Conservation (phyloP, 1,284 basidiomycete species). For the Athelia sp. region DNA sequence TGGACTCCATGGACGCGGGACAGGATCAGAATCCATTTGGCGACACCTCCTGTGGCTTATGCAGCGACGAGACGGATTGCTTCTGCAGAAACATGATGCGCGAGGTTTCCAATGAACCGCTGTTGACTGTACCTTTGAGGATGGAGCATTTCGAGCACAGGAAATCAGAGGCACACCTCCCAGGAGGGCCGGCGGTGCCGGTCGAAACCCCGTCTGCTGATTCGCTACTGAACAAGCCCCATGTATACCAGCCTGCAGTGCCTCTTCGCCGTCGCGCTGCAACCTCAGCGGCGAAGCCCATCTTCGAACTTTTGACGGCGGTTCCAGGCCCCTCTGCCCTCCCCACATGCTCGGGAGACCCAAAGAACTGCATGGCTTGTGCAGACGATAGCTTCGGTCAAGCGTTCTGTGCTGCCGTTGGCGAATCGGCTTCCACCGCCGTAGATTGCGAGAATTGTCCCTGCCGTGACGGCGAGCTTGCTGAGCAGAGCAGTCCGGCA, state of each 20-base stretch:
- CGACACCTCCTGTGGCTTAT: slow-evolving; percentile 56
- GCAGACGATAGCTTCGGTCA: slow-evolving; percentile 79
- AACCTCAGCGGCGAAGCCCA: slow-evolving; percentile 34
- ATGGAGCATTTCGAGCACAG: slow-evolving; percentile 25
- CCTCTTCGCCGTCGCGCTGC: slow-evolving; percentile 58
- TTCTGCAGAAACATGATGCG: slow-evolving; percentile 63
- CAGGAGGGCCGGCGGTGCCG: too few species aligned
- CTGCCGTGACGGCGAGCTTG: slow-evolving; percentile 12
- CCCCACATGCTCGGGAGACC: slow-evolving; percentile 37
- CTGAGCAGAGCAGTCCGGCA: neutral
- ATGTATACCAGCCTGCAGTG: slow-evolving; percentile 72
- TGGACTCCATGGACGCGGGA: slow-evolving; percentile 14
- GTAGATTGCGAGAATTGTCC: slow-evolving; percentile 57
- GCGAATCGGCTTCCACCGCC: slow-evolving; percentile 48
- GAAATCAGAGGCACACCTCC: too few species aligned
- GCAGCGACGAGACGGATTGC: slow-evolving; percentile 63
- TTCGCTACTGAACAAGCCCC: slow-evolving; percentile 72
- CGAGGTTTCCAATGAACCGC: slow-evolving; percentile 17
- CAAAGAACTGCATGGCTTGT: slow-evolving; percentile 70
- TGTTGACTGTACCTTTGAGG: slow-evolving; percentile 24
- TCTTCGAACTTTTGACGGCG: slow-evolving; percentile 45
- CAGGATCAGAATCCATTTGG: too few species aligned
- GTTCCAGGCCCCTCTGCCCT: slow-evolving; percentile 18
- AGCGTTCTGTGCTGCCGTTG: slow-evolving; percentile 80
- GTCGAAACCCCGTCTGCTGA: slow-evolving; percentile 3